These are phyloP conservation scores for Penicillium bialowiezense DNA, from an alignment of 495 filamentous ascomycete genomes.

Conservation along the genomic window DNA sequence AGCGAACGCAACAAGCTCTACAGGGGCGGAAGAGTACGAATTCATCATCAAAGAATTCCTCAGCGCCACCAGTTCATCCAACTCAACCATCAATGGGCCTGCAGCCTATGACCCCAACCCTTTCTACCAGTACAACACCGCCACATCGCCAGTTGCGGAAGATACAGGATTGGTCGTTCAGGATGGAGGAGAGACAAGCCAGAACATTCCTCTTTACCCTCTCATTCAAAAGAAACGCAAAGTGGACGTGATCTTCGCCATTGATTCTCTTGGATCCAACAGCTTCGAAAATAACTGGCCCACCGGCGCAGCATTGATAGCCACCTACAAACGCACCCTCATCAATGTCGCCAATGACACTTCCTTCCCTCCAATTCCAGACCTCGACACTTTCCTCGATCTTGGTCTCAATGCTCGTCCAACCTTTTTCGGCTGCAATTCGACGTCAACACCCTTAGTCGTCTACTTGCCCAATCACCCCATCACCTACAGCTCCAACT, in stretches of 20 bases:
- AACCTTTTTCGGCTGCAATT: constrained; percentile 81
- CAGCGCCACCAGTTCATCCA: too few relatives aligned
- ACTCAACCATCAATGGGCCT: constrained; percentile 78
- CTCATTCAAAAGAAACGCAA: constrained; percentile 66
- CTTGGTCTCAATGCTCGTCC: constrained; percentile 71
- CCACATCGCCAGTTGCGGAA: constrained; percentile 54
- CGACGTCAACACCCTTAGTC: constrained; percentile 52
- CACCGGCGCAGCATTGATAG: constrained; percentile 73
- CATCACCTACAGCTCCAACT: background rate
- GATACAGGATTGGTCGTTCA: background rate
- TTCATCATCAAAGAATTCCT: too few relatives aligned
- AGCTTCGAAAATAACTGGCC: constrained; percentile 66
- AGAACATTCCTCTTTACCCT: constrained; percentile 51
- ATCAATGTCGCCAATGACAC: constrained; percentile 64
- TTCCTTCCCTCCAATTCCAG: constrained; percentile 72
- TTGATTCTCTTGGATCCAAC: constrained; percentile 73
- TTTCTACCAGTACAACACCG: constrained; percentile 66
- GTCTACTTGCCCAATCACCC: background rate
- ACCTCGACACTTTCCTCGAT: constrained; percentile 73
- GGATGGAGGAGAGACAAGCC: background rate
- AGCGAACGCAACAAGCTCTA: too few relatives aligned
- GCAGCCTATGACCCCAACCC: constrained; percentile 81
- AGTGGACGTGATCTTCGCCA: constrained; percentile 81
- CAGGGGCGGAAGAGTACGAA: too few relatives aligned
- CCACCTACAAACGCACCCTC: constrained; percentile 66